Conservation (phyloP, 139 green algal species). For the Tetraselmis striata region DNA sequence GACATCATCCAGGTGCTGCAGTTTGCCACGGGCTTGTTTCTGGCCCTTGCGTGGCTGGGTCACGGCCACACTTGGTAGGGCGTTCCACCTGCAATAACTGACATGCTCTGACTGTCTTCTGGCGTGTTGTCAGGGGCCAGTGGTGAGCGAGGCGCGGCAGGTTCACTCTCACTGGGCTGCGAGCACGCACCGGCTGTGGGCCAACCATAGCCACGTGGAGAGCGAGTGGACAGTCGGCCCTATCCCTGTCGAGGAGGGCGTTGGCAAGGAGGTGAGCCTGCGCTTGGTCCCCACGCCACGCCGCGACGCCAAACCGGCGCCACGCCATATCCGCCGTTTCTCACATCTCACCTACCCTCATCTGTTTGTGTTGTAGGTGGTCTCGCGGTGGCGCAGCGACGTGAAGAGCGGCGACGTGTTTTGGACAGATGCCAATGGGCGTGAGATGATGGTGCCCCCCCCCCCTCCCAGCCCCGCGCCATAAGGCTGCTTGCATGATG, state of each 20-base stretch:
- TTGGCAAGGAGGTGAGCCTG: constrained; percentile 44
- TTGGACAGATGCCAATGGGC: constrained; percentile 68
- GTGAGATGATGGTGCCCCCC: constrained; percentile 43
- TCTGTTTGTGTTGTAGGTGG: background rate
- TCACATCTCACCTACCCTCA: background rate
- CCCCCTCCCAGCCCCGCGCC: no score
- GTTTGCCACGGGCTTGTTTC: no score
- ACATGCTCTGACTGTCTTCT: no score
- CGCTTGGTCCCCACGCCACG: no score
- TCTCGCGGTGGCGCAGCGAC: background rate
- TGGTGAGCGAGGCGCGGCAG: constrained; percentile 53
- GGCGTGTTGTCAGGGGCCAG: no score
- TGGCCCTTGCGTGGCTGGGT: no score
- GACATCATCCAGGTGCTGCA: constrained; percentile 33
- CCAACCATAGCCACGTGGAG: constrained; percentile 30
- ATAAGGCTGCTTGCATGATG: no score
- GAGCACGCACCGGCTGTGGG: constrained; percentile 37
- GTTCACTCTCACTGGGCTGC: constrained; percentile 35
- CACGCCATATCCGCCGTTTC: background rate
- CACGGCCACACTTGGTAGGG: no score
- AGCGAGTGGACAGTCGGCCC: constrained; percentile 71
- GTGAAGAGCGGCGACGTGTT: constrained; percentile 25
- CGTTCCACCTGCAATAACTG: no score
- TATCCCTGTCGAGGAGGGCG: constrained; percentile 47
- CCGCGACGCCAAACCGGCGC: no score